Base-by-base conservation (phyloP, 768 basidiomycete genomes). In the Tricholoma sp. region DNA sequence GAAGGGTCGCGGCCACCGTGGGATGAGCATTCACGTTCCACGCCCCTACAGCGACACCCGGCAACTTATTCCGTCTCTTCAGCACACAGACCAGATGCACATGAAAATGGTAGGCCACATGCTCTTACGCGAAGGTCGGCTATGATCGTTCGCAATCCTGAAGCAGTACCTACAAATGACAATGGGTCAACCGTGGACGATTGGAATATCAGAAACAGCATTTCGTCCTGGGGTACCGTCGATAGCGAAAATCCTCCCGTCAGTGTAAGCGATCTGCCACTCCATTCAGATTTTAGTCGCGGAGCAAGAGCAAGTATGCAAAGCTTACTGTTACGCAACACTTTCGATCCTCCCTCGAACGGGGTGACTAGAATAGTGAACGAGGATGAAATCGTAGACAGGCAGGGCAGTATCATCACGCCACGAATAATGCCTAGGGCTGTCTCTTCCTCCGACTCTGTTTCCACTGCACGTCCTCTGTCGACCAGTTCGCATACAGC, bases 161-260 rank as follows among this genome's bases (percentile, higher is more conserved):
- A 47, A 12, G 3, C 28, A 4, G 28, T 13, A 29, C 18, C 24
- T 15, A 15, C 45, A 8, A 17, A 17, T 31, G 47, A 3, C 29
- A 2, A 15, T 32, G 47, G n/a, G n/a, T 8, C 8, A n/a, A 15
- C 17, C 4, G 29, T 49, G 7, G 47, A 49, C 10, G 8, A 32
- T 17, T 28, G 29, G 47, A 15, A 49, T 12, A 10, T 29, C 10
- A 31, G 52, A 53, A 36, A 32, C 32, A 53, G 52, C 15, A 44
- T 44, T 8, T 42, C 39, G 18, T 53, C 52, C 10, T 53, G 52
- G 52, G 52, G 52, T 29, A 53, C 52, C 11, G 39, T 53, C 17
- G 52, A 53, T 12, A 53, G 52, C 24, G 44, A 53, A 18, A 33
- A 37, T 9, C 39, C 52, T 7, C 52, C 41, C 1, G 31, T 44